Conservation (phyloP, 2,329 filamentous ascomycete species). For the Byssothecium circinans region DNA sequence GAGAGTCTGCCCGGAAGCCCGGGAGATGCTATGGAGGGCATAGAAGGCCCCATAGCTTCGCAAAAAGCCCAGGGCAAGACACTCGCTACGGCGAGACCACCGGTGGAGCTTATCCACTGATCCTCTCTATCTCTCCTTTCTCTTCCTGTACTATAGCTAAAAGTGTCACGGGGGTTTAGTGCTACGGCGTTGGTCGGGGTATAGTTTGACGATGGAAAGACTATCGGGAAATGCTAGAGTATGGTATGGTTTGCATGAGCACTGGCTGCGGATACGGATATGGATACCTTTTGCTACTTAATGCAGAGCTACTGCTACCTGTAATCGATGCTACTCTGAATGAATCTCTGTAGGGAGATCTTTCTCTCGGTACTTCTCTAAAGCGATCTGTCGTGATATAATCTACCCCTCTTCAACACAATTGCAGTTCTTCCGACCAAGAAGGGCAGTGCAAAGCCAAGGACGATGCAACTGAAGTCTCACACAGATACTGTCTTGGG, state of each 20-base stretch:
- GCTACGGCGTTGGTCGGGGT: slow-evolving; percentile 27
- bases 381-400: background rate
- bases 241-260: background rate
- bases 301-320: slow-evolving; percentile 1
- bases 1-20: slow-evolving; percentile 52
- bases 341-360: background rate
- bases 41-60: slow-evolving; percentile 39
- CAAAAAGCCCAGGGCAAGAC: slow-evolving; percentile 39
- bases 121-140: background rate
- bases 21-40: slow-evolving; percentile 46
- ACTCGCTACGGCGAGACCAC: slow-evolving; percentile 41
- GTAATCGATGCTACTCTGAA: background rate
- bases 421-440: no score
- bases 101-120: slow-evolving; percentile 44
- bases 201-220: background rate
- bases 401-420: no score
- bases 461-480: no score
- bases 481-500: no score
- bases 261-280: background rate
- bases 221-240: background rate
- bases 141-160: slow-evolving; percentile 21
- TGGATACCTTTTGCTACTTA: background rate
- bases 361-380: background rate
- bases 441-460: no score
- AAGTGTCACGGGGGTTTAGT: slow-evolving; percentile 20